A percentile compares a stretch with the other conserved stretches of the same genome.
These are phyloP conservation scores for Mayamaea pseudoterrestris DNA, from an alignment of 108 stramenopile species.

Conservation along the genomic window DNA sequence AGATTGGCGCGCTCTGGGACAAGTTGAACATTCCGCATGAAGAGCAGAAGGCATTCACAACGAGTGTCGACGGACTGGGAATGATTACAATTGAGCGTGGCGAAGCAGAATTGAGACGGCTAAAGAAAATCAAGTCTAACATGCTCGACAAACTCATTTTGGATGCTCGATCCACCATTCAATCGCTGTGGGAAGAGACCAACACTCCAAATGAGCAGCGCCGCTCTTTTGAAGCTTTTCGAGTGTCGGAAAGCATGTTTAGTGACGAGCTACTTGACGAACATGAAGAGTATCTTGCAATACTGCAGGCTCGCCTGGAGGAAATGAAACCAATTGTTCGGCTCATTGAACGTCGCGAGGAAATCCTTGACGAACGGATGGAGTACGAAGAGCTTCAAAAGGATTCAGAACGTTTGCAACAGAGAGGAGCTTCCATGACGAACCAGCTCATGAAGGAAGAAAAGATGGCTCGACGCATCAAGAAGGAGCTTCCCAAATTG, in stretches of 20 bases:
- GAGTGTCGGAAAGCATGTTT: slow-evolving; percentile 43
- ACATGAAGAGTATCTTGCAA: slow-evolving; percentile 65
- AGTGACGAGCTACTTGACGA: slow-evolving; percentile 69
- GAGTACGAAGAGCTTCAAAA: slow-evolving; percentile 77
- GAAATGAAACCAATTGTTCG: slow-evolving; percentile 79
- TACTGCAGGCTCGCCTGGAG: slow-evolving; percentile 50
- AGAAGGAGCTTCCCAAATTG: slow-evolving; percentile 70
- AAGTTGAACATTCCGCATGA: slow-evolving; percentile 76
- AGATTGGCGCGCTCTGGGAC: slow-evolving; percentile 82
- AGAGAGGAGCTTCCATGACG: slow-evolving; percentile 71
- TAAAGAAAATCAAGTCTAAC: slow-evolving; percentile 57
- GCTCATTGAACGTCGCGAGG: slow-evolving; percentile 77
- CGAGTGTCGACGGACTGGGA: slow-evolving; percentile 76
- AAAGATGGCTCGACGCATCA: slow-evolving; percentile 81
- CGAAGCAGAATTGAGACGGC: slow-evolving; percentile 56
- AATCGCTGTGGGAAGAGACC: slow-evolving; percentile 80
- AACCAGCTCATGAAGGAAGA: slow-evolving; percentile 87
- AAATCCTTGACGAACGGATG: slow-evolving; percentile 58
- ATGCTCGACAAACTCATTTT: slow-evolving; percentile 80
- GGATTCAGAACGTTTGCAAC: slow-evolving; percentile 77
- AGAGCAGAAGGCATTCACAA: slow-evolving; percentile 74
- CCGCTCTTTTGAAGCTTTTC: slow-evolving; percentile 43
- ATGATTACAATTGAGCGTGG: slow-evolving; percentile 83
- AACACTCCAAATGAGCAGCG: slow-evolving; percentile 42
- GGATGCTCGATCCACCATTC: slow-evolving; percentile 62